A percentile compares a stretch with the other conserved stretches of the same genome.
These are phyloP conservation scores for Neoboletus magnificus DNA, from an alignment of 768 basidiomycete genomes.

Conservation along the genomic window DNA sequence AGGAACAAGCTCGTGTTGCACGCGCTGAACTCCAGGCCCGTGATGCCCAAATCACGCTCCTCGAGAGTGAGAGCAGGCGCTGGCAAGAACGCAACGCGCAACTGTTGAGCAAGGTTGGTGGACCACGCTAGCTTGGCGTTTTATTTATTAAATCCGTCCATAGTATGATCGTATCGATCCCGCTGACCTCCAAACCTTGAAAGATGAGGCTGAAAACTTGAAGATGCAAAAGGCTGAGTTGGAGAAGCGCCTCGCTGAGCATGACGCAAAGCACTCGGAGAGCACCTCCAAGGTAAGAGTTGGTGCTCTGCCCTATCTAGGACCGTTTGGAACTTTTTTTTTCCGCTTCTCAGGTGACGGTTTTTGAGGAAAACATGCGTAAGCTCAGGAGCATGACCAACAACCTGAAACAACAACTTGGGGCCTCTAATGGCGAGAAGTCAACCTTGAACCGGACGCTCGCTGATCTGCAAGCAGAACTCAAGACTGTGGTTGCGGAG, in stretches of 20 bases:
- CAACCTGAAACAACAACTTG: slow-evolving; percentile 27
- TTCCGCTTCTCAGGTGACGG: slow-evolving; percentile 33
- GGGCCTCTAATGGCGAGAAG: slow-evolving; percentile 27
- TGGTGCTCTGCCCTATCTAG: too few species aligned
- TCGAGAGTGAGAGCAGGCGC: slow-evolving; percentile 72
- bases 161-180: slow-evolving; percentile 90
- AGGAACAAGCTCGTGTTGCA: slow-evolving; percentile 62
- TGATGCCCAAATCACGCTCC: slow-evolving; percentile 59
- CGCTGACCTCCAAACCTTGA: slow-evolving; percentile 74
- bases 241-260: slow-evolving; percentile 29
- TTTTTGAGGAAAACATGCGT: slow-evolving; percentile 43
- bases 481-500: slow-evolving; percentile 30
- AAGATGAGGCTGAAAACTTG: slow-evolving; percentile 62
- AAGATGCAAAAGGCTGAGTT: slow-evolving; percentile 41
- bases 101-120: slow-evolving; percentile 68
- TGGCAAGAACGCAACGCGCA: slow-evolving; percentile 87
- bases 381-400: slow-evolving; percentile 29
- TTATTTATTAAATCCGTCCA: background rate
- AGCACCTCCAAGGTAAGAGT: slow-evolving; percentile 32
- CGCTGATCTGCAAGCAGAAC: slow-evolving; percentile 22
- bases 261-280: slow-evolving; percentile 30
- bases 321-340: background rate
- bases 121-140: background rate
- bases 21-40: slow-evolving; percentile 75
- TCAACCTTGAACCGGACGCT: slow-evolving; percentile 28